Conservation (phyloP, 2,329 filamentous ascomycete species). For the Fusarium nygamai region DNA sequence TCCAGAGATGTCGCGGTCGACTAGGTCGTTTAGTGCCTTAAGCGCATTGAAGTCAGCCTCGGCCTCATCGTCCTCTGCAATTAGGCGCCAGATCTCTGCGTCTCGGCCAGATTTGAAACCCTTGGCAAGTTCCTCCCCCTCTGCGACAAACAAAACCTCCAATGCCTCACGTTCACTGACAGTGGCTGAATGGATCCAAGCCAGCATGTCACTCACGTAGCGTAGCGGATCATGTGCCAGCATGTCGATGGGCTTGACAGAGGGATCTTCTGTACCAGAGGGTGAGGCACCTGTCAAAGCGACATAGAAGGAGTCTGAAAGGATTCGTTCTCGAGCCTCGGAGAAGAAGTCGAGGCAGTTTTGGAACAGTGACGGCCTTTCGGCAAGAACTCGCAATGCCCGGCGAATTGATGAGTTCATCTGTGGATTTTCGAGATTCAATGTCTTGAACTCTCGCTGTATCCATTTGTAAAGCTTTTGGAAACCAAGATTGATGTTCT, state of each 20-base stretch:
- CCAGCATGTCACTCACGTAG: conserved; percentile 96
- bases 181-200: conserved; percentile 93
- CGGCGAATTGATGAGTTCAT: conserved; percentile 86
- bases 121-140: conserved; percentile 87
- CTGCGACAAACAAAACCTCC: conserved; percentile 89
- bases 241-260: conserved; percentile 90
- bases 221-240: conserved; percentile 90
- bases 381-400: conserved; percentile 86
- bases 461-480: conserved; percentile 98
- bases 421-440: conserved; percentile 94
- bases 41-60: conserved; percentile 77
- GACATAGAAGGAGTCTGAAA: conserved; percentile 89
- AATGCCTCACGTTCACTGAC: conserved; percentile 94
- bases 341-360: conserved; percentile 94
- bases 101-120: conserved; percentile 82
- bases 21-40: conserved; percentile 83
- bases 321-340: conserved; percentile 84
- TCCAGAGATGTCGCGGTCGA: conserved; percentile 84
- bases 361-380: conserved; percentile 89
- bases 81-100: conserved; percentile 83
- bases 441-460: conserved; percentile 88
- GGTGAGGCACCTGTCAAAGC: conserved; percentile 80
- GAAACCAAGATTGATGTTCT: conserved; percentile 86
- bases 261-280: conserved; percentile 66
- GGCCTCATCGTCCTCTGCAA: conserved; percentile 65